These are phyloP conservation scores for Pseudogymnoascus sp. DNA, from an alignment of 2,329 filamentous ascomycete genomes.

Conservation along the genomic window DNA sequence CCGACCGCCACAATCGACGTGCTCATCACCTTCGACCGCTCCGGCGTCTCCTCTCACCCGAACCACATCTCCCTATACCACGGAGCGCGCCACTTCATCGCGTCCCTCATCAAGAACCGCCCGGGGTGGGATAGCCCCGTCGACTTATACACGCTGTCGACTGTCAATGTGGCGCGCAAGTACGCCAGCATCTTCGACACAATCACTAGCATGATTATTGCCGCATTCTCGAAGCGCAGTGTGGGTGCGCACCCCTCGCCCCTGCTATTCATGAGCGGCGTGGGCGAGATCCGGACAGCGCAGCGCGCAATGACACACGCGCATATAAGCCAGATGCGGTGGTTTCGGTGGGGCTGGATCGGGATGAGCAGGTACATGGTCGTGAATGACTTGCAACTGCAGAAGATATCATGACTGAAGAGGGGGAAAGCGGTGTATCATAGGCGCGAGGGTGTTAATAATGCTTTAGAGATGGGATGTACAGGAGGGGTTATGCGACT, in stretches of 20 bases:
- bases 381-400: conserved; percentile 72
- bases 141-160: conserved; percentile 75
- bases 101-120: conserved; percentile 53
- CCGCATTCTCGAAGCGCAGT: conserved; percentile 35
- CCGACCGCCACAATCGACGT: conserved; percentile 42
- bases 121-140: conserved; percentile 63
- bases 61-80: conserved; percentile 88
- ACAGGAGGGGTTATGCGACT: neutral
- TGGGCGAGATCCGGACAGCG: conserved; percentile 56
- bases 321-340: conserved; percentile 94
- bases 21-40: conserved; percentile 81
- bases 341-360: conserved; percentile 98
- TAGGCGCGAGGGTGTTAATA: conserved; percentile 1
- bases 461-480: neutral
- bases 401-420: conserved; percentile 32
- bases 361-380: conserved; percentile 87
- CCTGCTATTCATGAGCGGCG: conserved; percentile 63
- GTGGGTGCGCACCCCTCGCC: conserved; percentile 43
- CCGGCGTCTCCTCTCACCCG: conserved; percentile 77
- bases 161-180: conserved; percentile 67
- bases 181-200: conserved; percentile 72
- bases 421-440: conserved; percentile 4
- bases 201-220: conserved; percentile 57
- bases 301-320: conserved; percentile 82
- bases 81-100: conserved; percentile 67